Conservation (phyloP, 805 yeast genomes). For the Maudiozyma bulderi region DNA sequence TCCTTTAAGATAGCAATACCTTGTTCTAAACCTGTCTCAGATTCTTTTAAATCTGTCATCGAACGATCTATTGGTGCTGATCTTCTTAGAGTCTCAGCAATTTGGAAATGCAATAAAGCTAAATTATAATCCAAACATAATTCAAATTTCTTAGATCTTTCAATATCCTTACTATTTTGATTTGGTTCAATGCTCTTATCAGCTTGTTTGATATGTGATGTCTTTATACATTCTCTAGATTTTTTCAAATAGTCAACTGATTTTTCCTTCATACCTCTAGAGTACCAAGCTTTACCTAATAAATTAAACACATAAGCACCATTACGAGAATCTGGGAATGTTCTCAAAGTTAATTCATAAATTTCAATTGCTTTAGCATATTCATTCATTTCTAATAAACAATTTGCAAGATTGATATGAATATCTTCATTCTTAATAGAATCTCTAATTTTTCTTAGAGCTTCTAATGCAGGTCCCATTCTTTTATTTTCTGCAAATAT, state of each 20-base stretch:
- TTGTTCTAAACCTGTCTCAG: constrained; percentile 46
- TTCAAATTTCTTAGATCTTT: constrained; percentile 28
- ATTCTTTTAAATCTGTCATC: constrained; percentile 44
- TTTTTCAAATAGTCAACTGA: constrained; percentile 49
- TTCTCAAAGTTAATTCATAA: constrained; percentile 69
- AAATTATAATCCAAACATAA: constrained; percentile 60
- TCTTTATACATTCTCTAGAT: constrained; percentile 53
- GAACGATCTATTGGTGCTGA: constrained; percentile 48
- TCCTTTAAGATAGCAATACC: constrained; percentile 54
- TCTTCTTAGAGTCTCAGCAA: constrained; percentile 73
- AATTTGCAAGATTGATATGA: constrained; percentile 81
- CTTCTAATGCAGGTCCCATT: constrained; percentile 67
- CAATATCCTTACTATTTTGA: constrained; percentile 13
- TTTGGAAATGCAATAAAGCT: constrained; percentile 75
- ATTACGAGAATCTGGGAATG: constrained; percentile 47
- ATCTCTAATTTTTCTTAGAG: constrained; percentile 82
- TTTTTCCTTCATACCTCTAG: constrained; percentile 62
- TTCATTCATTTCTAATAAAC: constrained; percentile 71
- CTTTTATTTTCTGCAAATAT: constrained; percentile 80
- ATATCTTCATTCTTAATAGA: constrained; percentile 77
- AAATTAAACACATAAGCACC: constrained; percentile 61
- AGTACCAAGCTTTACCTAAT: constrained; percentile 82
- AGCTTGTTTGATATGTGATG: constrained; percentile 36
- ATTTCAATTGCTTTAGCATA: constrained; percentile 79
- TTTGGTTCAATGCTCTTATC: neutral